Base-by-base conservation (phyloP, 31 red algal species). In the Endocladia muricata region DNA sequence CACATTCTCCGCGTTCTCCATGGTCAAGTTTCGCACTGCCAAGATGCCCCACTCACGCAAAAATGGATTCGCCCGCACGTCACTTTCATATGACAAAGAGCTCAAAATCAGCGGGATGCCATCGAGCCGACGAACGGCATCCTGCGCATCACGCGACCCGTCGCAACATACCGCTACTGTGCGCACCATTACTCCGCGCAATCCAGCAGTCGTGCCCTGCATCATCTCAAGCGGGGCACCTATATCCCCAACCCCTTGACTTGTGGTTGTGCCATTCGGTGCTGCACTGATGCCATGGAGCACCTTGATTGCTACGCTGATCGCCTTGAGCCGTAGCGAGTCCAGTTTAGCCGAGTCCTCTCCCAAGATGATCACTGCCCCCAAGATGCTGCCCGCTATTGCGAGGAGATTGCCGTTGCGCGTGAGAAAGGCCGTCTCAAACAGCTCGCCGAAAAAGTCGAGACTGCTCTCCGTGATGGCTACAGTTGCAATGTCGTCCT, bases 1-100 rank as follows among this genome's bases (percentile, higher is more conserved):
- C 23, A 61, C 76, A 76, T 89, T 89, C 0, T 70, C 68, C 41
- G 48, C 30, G 31, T 81, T 81, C 61, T 68, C 85, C 23, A 59
- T 42, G 2, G 76, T 81, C n/a, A 89, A 47, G 69, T 89, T 89
- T 49, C 85, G 74, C 17, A 89, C 76, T 1, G 85, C 85, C 28
- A 89, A 37, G 37, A 89, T 73, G 5, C 76, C 85, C 85, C 85
- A 89, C 42, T 89, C 85, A 32, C 85, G 33, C 49, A 89, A 49
- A 38, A 81, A 89, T 5, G 65, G 74, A 48, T 79, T 88, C 38
- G 72, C 52, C 15, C 44, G 54, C 5, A 57, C 56, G 68, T 81
- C 85, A 29, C 75, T 49, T 76, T 89, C 85, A 62, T 89, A 89
- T 2, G 85, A 78, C 25, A 89, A 23, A 0, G 85, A 75, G 49